phyloP scores from a whole-genome alignment of 2,329 filamentous ascomycete genomes.

The Corinectria fuckeliana region DNA sequence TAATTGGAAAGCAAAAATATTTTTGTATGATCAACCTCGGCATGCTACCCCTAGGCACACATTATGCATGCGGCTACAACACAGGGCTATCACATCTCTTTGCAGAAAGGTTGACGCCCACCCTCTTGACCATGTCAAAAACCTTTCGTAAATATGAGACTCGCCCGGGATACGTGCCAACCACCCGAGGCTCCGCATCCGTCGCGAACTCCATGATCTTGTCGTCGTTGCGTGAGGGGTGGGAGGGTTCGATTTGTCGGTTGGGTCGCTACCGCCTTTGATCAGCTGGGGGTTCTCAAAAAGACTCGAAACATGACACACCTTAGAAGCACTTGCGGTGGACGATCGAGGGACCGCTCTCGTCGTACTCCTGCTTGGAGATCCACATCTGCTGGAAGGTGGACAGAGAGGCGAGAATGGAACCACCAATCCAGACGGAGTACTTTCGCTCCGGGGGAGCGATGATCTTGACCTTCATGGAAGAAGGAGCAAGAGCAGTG shows the following conservation, averaged over 20 bases:
- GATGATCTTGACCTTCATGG: slow-evolving; percentile 99
- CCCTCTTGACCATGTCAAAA: slow-evolving; percentile 61
- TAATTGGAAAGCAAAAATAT: slow-evolving; percentile 54
- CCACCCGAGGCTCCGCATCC: slow-evolving; percentile 51
- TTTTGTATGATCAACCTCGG: slow-evolving; percentile 65
- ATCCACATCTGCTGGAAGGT: slow-evolving; percentile 99
- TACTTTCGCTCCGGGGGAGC: slow-evolving; percentile 99
- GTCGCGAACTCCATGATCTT: slow-evolving; percentile 54
- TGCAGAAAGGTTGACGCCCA: slow-evolving; percentile 56
- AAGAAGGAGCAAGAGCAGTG: slow-evolving; percentile 97
- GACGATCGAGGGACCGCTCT: slow-evolving; percentile 98
- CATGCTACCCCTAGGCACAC: slow-evolving; percentile 57
- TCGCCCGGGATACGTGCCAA: slow-evolving; percentile 56
- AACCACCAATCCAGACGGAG: slow-evolving; percentile 99
- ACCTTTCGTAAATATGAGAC: slow-evolving; percentile 65
- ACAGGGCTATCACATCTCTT: slow-evolving; percentile 56
- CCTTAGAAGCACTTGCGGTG: slow-evolving; percentile 99
- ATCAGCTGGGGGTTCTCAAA: slow-evolving; percentile 29
- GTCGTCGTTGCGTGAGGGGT: slow-evolving; percentile 46
- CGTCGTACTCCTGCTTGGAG: slow-evolving; percentile 99
- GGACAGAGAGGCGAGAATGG: slow-evolving; percentile 97
- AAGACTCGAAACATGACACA: slow-evolving; percentile 43
- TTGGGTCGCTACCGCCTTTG: slow-evolving; percentile 36
- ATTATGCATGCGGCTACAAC: slow-evolving; percentile 58
- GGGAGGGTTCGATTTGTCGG: slow-evolving; percentile 43